These are phyloP conservation scores for Linaria vulgaris DNA, from an alignment of 257 asterid genomes.

Conservation along the genomic window DNA sequence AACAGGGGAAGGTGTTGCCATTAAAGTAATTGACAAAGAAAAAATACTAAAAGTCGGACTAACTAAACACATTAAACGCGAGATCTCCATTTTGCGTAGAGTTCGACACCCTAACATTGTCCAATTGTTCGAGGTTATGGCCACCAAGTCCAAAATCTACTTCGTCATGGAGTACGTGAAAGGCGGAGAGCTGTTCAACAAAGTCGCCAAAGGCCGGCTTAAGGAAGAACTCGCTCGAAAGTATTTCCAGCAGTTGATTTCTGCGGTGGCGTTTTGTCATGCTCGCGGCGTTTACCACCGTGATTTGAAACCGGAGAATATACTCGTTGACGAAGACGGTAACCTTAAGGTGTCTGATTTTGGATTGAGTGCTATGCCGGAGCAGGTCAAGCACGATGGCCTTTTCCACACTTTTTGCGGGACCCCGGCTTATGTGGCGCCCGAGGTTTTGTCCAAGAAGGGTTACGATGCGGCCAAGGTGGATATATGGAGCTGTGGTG, in stretches of 20 bases:
- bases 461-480: conserved; percentile 69
- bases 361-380: conserved; percentile 63
- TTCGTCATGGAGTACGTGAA: conserved; percentile 64
- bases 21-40: conserved; percentile 63
- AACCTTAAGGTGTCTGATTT: conserved; percentile 65
- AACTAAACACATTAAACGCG: conserved; percentile 55
- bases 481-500: conserved; percentile 72
- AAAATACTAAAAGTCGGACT: conserved; percentile 53
- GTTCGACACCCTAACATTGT: conserved; percentile 73
- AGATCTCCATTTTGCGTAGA: conserved; percentile 58
- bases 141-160: conserved; percentile 55
- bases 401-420: conserved; percentile 67
- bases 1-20: conserved; percentile 52
- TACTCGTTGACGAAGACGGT: conserved; percentile 59
- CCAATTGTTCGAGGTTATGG: conserved; percentile 66
- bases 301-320: conserved; percentile 68
- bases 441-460: conserved; percentile 58
- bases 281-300: conserved; percentile 72
- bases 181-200: conserved; percentile 66
- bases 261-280: conserved; percentile 60
- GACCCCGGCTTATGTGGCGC: conserved; percentile 70
- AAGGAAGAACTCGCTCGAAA: conserved; percentile 56
- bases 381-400: conserved; percentile 65
- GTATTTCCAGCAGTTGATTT: conserved; percentile 60
- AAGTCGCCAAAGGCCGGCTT: conserved; percentile 65